Evolutionary conservation across 2,329 filamentous ascomycete genomes (phyloP), one percentile per base, ranked within the genome.

Genomic region (Colletotrichum graminicola): DNA sequence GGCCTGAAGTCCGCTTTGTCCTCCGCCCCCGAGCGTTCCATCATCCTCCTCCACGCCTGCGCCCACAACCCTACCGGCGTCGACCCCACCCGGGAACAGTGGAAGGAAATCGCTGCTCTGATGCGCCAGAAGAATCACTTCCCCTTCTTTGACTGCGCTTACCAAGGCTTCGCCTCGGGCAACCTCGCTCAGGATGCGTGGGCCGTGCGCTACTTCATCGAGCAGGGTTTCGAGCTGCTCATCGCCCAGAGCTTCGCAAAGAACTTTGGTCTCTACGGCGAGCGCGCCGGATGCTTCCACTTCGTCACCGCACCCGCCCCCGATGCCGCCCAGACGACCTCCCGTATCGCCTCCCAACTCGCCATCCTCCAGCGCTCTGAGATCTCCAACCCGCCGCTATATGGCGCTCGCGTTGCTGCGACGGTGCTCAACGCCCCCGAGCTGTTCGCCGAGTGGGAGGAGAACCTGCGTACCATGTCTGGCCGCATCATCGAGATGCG

Each of bases 1-100:
- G 95, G 94, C 83, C 95, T 98, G 92, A 90, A 94, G 80, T 81
- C 84, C 60, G 83, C 92, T 43, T 85, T 98, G 62, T 82, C 89
- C 73, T 84, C 86, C 43, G 95, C 95, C 10, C 92, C 94, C 3
- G 87, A 93, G 63, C 90, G 91, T 76, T 95, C 93, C 80, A 90
- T 99, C 81, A 91, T 99, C 81, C 88, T 98, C 55, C 89, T 98
- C 49, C 96, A 98, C 84, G 93, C 94, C 74, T 99, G 96, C 81
- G 96, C 96, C 47, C 96, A 99, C 87, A 99, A 99, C 86, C 96
- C 96, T 45, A 99, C 96, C 1, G 96, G 96, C 71, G 95, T 99
- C 74, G 96, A 99, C 83, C 95, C 95, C 10, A 97, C 95, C 26
- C 87, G 92, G 75, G 94, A 95, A 65, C 96, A 99, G 85, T 99